A percentile compares a stretch with the other conserved stretches of the same genome.
phyloP scores from a whole-genome alignment of 2,329 filamentous ascomycete species.

The Paecilomyces dactylethromorphus region DNA sequence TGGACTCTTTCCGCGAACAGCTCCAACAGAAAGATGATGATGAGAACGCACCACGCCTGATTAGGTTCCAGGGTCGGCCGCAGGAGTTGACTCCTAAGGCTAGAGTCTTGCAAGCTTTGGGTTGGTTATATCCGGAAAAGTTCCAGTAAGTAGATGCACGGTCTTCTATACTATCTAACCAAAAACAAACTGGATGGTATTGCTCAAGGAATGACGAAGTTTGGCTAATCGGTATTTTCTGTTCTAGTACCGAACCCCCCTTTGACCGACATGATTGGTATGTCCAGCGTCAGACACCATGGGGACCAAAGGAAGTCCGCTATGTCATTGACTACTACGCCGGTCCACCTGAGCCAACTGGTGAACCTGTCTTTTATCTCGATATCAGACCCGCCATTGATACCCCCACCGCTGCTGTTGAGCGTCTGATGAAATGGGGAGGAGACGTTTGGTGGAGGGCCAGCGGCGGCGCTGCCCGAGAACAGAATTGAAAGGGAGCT shows the following conservation, averaged over 20 bases:
- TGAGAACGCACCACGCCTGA: slow-evolving; percentile 58
- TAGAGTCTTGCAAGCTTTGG: slow-evolving; percentile 72
- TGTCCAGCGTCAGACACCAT: slow-evolving; percentile 62
- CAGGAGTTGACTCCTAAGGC: slow-evolving; percentile 89
- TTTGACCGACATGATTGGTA: slow-evolving; percentile 99
- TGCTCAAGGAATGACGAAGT: background rate
- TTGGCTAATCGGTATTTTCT: slow-evolving; percentile 5
- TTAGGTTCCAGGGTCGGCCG: slow-evolving; percentile 84
- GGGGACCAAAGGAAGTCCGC: slow-evolving; percentile 70
- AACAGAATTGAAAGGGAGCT: background rate
- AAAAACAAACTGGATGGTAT: slow-evolving; percentile 6
- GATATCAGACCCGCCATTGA: slow-evolving; percentile 87
- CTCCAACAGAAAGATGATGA: slow-evolving; percentile 25
- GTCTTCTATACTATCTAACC: background rate
- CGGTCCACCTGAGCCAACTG: slow-evolving; percentile 70
- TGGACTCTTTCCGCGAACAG: slow-evolving; percentile 49
- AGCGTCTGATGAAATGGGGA: slow-evolving; percentile 81
- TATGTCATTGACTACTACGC: slow-evolving; percentile 98
- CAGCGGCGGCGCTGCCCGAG: slow-evolving; percentile 59
- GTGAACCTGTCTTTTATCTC: slow-evolving; percentile 91
- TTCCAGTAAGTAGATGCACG: slow-evolving; percentile 56
- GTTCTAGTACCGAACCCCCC: slow-evolving; percentile 64
- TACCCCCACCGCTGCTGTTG: slow-evolving; percentile 70
- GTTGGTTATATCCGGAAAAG: slow-evolving; percentile 68
- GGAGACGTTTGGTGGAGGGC: slow-evolving; percentile 92